Conservation (phyloP, 176 grass and related monocot species). For the Rhipidocladum racemiflorum region DNA sequence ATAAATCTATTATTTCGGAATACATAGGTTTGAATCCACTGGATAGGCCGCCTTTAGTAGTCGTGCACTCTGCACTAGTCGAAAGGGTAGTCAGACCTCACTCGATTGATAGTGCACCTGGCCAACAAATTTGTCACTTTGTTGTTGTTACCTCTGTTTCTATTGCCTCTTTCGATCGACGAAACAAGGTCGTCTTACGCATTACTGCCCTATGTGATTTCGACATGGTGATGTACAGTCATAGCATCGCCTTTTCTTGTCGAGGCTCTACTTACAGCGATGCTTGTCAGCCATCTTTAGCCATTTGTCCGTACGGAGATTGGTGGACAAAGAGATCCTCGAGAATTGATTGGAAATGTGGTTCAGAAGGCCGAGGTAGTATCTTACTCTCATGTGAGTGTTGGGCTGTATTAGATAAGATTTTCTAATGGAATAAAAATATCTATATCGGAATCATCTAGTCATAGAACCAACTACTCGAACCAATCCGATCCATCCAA, state of each 20-base stretch:
- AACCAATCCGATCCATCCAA: not conserved
- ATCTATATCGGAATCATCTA: not conserved
- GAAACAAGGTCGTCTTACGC: not conserved
- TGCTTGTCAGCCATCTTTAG: constrained; percentile 4
- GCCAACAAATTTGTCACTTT: not conserved
- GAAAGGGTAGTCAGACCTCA: not conserved
- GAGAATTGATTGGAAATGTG: not conserved
- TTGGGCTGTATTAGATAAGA: not conserved
- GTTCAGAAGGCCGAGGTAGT: not conserved
- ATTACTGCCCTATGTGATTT: not conserved
- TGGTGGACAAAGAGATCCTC: not conserved
- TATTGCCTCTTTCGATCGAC: not conserved
- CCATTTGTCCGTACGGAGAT: not conserved
- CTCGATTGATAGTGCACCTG: not conserved
- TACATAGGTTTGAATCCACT: not conserved
- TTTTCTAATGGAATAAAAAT: not conserved
- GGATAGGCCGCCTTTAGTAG: not conserved
- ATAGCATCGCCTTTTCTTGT: not conserved
- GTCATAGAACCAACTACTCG: no score
- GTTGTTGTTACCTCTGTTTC: not conserved
- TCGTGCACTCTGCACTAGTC: not conserved
- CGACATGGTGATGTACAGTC: not conserved
- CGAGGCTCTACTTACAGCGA: not conserved
- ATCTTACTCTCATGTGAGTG: not conserved
- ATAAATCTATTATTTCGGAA: not conserved